These are phyloP conservation scores for Phaeosphaeria sp. DNA, from an alignment of 2,329 filamentous ascomycete species.

Conservation along the genomic window DNA sequence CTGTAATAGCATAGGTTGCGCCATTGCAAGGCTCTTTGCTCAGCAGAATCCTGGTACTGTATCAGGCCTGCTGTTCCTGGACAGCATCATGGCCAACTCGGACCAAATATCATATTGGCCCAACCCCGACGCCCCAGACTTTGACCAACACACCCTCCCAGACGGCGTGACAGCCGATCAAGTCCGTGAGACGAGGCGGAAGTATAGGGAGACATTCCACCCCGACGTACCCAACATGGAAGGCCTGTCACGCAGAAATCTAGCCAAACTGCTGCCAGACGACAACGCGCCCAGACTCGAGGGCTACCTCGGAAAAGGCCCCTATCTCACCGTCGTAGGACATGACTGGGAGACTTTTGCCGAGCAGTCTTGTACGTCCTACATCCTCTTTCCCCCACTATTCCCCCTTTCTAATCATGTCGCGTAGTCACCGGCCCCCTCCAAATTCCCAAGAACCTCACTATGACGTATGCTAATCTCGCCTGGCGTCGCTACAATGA, in stretches of 20 bases:
- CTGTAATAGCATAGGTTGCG: constrained; percentile 61
- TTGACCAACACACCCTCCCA: constrained; percentile 53
- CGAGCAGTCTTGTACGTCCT: constrained; percentile 49
- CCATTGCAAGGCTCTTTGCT: constrained; percentile 60
- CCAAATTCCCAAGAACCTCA: constrained; percentile 47
- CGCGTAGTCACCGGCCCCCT: constrained; percentile 30
- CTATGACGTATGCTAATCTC: constrained; percentile 60
- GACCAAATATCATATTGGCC: constrained; percentile 64
- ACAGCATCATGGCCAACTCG: constrained; percentile 64
- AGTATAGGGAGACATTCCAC: constrained; percentile 54
- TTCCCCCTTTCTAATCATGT: neutral
- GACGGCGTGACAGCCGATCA: constrained; percentile 45
- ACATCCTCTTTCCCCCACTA: neutral
- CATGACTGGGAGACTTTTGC: constrained; percentile 63
- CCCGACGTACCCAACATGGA: constrained; percentile 59
- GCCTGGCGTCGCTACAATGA: constrained; percentile 63
- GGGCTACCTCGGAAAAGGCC: constrained; percentile 43
- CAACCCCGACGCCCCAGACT: constrained; percentile 58
- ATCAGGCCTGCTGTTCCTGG: constrained; percentile 59
- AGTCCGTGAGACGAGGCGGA: constrained; percentile 44
- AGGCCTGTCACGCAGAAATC: constrained; percentile 56
- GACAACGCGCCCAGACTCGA: constrained; percentile 52
- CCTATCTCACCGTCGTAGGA: constrained; percentile 59
- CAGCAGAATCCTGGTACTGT: constrained; percentile 55
- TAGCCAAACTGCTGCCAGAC: constrained; percentile 53